A percentile compares a stretch with the other conserved stretches of the same genome.
Conservation (phyloP, 2,329 filamentous ascomycete genomes). For the Ophiocordyceps australis region DNA sequence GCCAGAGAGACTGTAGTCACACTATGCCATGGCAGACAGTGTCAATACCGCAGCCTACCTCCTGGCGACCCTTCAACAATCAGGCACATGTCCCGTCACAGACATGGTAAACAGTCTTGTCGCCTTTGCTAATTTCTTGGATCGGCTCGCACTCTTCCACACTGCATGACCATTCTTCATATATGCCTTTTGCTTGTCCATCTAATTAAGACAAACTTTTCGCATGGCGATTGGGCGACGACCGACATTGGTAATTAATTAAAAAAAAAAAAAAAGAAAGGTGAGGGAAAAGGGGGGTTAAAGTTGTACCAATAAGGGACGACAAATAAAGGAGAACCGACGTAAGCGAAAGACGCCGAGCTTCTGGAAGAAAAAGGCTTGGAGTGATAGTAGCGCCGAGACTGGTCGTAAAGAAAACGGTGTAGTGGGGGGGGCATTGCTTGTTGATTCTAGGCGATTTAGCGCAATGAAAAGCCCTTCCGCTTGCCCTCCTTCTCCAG, state of each 20-base stretch:
- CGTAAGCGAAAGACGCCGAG: slow-evolving; percentile 33
- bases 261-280: too few species aligned
- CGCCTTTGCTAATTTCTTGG: too few species aligned
- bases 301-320: slow-evolving; percentile 14
- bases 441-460: slow-evolving; percentile 19
- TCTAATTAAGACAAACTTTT: slow-evolving; percentile 13
- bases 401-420: slow-evolving; percentile 27
- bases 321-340: slow-evolving; percentile 21
- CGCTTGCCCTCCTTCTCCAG: slow-evolving; percentile 96
- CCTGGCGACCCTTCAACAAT: too few species aligned
- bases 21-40: too few species aligned
- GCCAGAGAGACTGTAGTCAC: too few species aligned
- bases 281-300: too few species aligned
- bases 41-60: too few species aligned
- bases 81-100: too few species aligned
- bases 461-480: slow-evolving; percentile 98
- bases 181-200: slow-evolving; percentile 14
- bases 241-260: slow-evolving; percentile 18
- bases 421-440: slow-evolving; percentile 6
- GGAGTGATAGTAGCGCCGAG: slow-evolving; percentile 39
- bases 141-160: too few species aligned
- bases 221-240: slow-evolving; percentile 17
- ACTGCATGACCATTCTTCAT: slow-evolving; percentile 16
- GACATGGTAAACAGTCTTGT: too few species aligned
- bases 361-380: slow-evolving; percentile 41